Evolutionary conservation across 768 basidiomycete species (phyloP).

Genomic region (Paxillus rubicundulus): DNA sequence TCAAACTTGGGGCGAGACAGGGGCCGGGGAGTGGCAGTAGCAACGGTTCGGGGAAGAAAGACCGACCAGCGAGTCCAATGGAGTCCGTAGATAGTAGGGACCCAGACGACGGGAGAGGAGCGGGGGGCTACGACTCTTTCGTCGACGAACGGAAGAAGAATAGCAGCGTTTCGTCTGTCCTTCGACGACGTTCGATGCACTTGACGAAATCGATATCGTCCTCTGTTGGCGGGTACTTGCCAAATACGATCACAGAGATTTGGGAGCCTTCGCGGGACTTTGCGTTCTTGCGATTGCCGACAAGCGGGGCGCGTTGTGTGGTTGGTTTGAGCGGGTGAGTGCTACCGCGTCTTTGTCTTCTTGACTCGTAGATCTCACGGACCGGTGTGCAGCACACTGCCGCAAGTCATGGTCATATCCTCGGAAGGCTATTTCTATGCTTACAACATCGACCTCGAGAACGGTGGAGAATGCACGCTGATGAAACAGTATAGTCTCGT

Average conservation of each 20-base stretch:
- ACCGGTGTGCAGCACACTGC: conserved; percentile 63
- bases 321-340: conserved; percentile 88
- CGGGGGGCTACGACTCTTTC: conserved; percentile 84
- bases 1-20: conserved; percentile 65
- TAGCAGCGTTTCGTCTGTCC: conserved; percentile 54
- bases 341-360: neutral
- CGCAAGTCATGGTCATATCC: conserved; percentile 96
- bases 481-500: conserved; percentile 84
- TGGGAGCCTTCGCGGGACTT: conserved; percentile 98
- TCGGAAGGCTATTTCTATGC: conserved; percentile 95
- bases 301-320: conserved; percentile 74
- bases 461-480: conserved; percentile 91
- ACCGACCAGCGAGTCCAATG: conserved; percentile 52
- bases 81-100: conserved; percentile 66
- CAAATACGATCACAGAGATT: conserved; percentile 87
- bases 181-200: conserved; percentile 70
- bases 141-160: conserved; percentile 71
- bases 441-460: conserved; percentile 94
- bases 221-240: conserved; percentile 83
- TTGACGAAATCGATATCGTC: conserved; percentile 72
- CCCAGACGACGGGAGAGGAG: conserved; percentile 50
- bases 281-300: conserved; percentile 82
- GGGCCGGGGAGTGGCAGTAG: conserved; percentile 7
- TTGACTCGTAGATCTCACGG: neutral
- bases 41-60: conserved; percentile 19